Evolutionary conservation across 371 early-diverging fungal species (phyloP).

Genomic region (Rhizopus microsporus): DNA sequence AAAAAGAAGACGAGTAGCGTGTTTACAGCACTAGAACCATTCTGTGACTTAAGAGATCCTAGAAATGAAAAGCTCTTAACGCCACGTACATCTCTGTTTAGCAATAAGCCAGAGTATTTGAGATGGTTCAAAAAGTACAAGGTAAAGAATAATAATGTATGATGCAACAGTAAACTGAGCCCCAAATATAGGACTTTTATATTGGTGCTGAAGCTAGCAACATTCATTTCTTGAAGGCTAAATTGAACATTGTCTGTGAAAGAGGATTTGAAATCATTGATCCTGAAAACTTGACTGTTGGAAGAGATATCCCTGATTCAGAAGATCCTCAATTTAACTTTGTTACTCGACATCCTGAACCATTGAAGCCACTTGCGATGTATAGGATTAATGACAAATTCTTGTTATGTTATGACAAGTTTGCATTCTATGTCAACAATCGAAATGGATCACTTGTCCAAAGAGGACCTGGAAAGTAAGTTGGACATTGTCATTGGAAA

Average conservation of each 20-base stretch:
- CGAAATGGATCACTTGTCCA: slow-evolving; percentile 48
- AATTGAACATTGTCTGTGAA: slow-evolving; percentile 80
- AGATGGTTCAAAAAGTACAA: slow-evolving; percentile 41
- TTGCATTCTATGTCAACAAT: slow-evolving; percentile 91
- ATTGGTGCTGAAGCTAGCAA: slow-evolving; percentile 78
- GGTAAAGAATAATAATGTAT: slow-evolving; percentile 6
- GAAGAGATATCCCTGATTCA: slow-evolving; percentile 67
- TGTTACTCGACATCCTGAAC: slow-evolving; percentile 73
- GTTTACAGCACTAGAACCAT: slow-evolving; percentile 45
- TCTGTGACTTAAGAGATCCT: slow-evolving; percentile 45
- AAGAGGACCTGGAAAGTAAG: slow-evolving; percentile 42
- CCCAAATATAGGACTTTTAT: slow-evolving; percentile 67
- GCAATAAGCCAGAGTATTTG: slow-evolving; percentile 27
- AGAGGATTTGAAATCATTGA: slow-evolving; percentile 88
- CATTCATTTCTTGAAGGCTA: slow-evolving; percentile 74
- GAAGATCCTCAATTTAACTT: slow-evolving; percentile 80
- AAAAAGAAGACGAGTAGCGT: slow-evolving; percentile 50
- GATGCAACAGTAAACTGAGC: neutral
- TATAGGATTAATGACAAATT: slow-evolving; percentile 76
- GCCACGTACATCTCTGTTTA: slow-evolving; percentile 26
- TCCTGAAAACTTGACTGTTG: slow-evolving; percentile 70
- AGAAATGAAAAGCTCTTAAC: slow-evolving; percentile 32
- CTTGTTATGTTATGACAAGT: slow-evolving; percentile 90
- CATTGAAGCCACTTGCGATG: slow-evolving; percentile 79
- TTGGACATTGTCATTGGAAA: neutral